phyloP scores from a whole-genome alignment of 2,329 filamentous ascomycete species.

The Aphanoascus verrucosus region DNA sequence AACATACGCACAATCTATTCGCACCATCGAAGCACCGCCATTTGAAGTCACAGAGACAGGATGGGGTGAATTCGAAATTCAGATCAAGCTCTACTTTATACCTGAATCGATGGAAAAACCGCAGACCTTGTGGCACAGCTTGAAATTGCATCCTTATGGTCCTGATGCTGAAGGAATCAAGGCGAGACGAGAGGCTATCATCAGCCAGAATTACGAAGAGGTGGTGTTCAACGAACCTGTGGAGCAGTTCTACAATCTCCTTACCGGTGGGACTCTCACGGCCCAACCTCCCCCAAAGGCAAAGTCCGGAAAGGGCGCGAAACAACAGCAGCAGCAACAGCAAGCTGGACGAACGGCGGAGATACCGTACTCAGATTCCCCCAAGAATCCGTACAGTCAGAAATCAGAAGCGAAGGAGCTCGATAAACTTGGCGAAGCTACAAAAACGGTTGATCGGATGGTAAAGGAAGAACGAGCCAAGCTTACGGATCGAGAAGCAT shows the following conservation, averaged over 20 bases:
- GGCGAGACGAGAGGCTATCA: slow-evolving; percentile 53
- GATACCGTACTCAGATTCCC: slow-evolving; percentile 57
- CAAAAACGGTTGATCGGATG: slow-evolving; percentile 48
- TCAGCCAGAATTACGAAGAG: slow-evolving; percentile 79
- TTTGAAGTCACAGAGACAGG: slow-evolving; percentile 88
- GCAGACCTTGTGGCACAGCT: slow-evolving; percentile 85
- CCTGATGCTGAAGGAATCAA: slow-evolving; percentile 63
- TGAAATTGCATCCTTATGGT: slow-evolving; percentile 84
- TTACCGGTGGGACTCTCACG: slow-evolving; percentile 58
- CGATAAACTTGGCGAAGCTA: slow-evolving; percentile 52
- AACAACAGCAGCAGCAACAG: slow-evolving; percentile 30
- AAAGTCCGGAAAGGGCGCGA: slow-evolving; percentile 47
- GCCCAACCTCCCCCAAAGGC: slow-evolving; percentile 40
- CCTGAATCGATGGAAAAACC: slow-evolving; percentile 84
- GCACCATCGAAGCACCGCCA: slow-evolving; percentile 69
- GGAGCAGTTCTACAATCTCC: slow-evolving; percentile 76
- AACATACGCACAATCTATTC: slow-evolving; percentile 82
- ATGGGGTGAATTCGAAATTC: slow-evolving; percentile 97
- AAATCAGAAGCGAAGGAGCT: slow-evolving; percentile 60
- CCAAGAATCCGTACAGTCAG: slow-evolving; percentile 61
- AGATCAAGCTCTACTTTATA: slow-evolving; percentile 87
- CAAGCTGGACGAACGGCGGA: slow-evolving; percentile 58
- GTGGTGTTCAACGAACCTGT: slow-evolving; percentile 96
- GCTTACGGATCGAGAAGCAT: slow-evolving; percentile 51
- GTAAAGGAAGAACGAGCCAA: slow-evolving; percentile 55